Conservation (phyloP, 1,139 yeast genomes). For the Kodamaea derodonti region DNA sequence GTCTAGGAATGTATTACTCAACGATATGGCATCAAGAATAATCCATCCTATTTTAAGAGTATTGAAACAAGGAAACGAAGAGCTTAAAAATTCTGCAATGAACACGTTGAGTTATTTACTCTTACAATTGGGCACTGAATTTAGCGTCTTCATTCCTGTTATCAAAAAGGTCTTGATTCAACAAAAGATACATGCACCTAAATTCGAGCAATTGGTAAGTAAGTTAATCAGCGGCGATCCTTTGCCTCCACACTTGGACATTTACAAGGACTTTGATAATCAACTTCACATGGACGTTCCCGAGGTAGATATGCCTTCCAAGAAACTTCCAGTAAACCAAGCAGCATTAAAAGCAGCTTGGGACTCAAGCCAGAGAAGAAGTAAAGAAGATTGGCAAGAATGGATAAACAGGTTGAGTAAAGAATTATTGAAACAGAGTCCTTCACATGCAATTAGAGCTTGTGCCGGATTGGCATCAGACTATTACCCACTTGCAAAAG, state of each 20-base stretch:
- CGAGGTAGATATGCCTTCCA: slow-evolving; percentile 67
- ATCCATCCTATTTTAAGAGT: slow-evolving; percentile 83
- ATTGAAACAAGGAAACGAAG: slow-evolving; percentile 56
- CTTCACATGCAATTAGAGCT: slow-evolving; percentile 91
- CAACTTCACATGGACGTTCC: slow-evolving; percentile 51
- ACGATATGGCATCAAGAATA: slow-evolving; percentile 88
- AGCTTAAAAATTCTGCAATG: slow-evolving; percentile 60
- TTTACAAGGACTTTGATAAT: slow-evolving; percentile 63
- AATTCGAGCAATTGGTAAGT: slow-evolving; percentile 76
- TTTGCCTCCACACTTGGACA: slow-evolving; percentile 69
- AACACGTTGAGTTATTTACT: slow-evolving; percentile 78
- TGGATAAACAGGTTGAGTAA: slow-evolving; percentile 89
- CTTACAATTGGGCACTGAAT: slow-evolving; percentile 79
- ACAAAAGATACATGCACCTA: slow-evolving; percentile 64
- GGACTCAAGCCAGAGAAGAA: slow-evolving; percentile 87
- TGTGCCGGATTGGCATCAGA: slow-evolving; percentile 89
- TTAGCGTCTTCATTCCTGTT: slow-evolving; percentile 82
- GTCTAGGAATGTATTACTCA: slow-evolving; percentile 67
- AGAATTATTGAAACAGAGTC: slow-evolving; percentile 85
- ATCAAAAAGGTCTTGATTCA: slow-evolving; percentile 67
- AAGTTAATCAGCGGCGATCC: slow-evolving; percentile 86
- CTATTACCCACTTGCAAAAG: slow-evolving; percentile 85
- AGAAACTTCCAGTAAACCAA: slow-evolving; percentile 78
- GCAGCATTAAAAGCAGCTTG: slow-evolving; percentile 77
- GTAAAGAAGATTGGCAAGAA: slow-evolving; percentile 96